Conservation (phyloP, 192 early-diverging fungal genomes). For the Anaeromyces robustus region DNA sequence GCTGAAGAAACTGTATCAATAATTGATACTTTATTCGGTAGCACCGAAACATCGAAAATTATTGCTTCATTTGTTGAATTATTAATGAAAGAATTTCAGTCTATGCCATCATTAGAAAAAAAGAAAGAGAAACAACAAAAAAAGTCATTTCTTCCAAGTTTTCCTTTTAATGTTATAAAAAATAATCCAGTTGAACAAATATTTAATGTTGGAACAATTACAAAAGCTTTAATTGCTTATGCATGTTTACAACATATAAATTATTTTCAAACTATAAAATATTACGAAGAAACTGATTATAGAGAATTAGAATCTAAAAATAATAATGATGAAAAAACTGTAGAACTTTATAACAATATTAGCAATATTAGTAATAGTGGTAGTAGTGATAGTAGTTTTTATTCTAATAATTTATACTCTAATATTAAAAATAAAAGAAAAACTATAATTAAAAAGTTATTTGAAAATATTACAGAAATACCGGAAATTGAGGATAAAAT, state of each 20-base stretch:
- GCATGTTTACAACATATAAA: constrained; percentile 72
- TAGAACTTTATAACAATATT: no score
- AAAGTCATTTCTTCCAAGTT: background rate
- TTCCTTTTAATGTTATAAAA: constrained; percentile 4
- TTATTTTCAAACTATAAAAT: constrained; percentile 30
- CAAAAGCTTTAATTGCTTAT: constrained; percentile 74
- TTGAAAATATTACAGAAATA: background rate
- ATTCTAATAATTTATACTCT: no score
- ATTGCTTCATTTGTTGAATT: constrained; percentile 65
- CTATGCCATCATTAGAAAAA: constrained; percentile 20
- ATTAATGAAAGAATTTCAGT: constrained; percentile 47
- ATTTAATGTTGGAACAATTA: constrained; percentile 47
- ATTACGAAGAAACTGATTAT: constrained; percentile 46
- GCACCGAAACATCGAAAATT: constrained; percentile 82
- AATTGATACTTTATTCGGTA: constrained; percentile 90
- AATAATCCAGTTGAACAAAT: constrained; percentile 45
- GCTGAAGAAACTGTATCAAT: constrained; percentile 78
- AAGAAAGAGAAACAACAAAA: constrained; percentile 34
- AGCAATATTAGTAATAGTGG: no score
- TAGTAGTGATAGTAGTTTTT: no score
- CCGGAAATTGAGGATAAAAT: background rate
- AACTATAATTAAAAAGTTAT: background rate
- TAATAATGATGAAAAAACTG: background rate
- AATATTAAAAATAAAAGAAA: background rate
- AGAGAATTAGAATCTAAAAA: constrained; percentile 18